Conservation (phyloP, 805 yeast species). For the Candida cerambycidarum region DNA sequence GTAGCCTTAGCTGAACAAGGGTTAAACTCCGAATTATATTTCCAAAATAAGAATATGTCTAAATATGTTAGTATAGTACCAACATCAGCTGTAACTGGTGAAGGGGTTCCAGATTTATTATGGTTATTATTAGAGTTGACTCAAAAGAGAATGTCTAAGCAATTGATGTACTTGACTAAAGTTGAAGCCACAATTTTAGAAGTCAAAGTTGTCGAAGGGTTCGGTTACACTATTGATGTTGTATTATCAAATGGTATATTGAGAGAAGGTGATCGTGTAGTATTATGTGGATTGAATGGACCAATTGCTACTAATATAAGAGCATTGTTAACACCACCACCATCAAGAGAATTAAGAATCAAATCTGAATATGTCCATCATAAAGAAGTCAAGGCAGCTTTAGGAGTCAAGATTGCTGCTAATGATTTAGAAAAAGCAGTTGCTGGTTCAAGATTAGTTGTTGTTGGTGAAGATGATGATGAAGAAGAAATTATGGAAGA, state of each 20-base stretch:
- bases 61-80: constrained; percentile 96
- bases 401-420: constrained; percentile 98
- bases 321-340: constrained; percentile 96
- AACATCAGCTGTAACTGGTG: constrained; percentile 98
- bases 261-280: constrained; percentile 92
- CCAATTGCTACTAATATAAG: constrained; percentile 96
- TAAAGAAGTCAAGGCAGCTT: constrained; percentile 97
- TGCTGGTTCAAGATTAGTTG: constrained; percentile 94
- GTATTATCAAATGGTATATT: constrained; percentile 94
- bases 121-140: constrained; percentile 94
- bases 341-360: constrained; percentile 91
- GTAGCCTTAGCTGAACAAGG: constrained; percentile 97
- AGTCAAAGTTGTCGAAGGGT: constrained; percentile 97
- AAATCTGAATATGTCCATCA: constrained; percentile 96
- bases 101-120: constrained; percentile 98
- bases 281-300: constrained; percentile 96
- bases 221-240: constrained; percentile 98
- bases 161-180: constrained; percentile 90
- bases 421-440: constrained; percentile 97
- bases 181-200: constrained; percentile 96
- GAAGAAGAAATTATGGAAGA: constrained; percentile 98
- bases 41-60: constrained; percentile 90
- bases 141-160: constrained; percentile 98
- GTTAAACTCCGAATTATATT: constrained; percentile 93
- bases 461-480: constrained; percentile 95